phyloP scores from a whole-genome alignment of 305 asterid genomes.

The Fraxinus greggii region DNA sequence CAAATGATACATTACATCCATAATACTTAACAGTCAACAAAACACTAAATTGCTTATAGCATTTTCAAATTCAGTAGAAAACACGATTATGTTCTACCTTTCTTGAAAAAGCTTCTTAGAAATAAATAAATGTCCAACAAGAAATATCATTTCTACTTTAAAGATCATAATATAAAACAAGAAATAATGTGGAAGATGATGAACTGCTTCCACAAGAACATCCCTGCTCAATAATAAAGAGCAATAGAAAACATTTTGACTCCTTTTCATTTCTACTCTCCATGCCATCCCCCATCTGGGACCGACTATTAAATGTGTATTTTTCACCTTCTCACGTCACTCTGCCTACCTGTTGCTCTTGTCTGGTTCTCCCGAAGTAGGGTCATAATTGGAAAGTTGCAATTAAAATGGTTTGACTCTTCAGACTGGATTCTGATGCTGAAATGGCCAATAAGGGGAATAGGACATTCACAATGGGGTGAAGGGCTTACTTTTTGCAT shows the following conservation, averaged over 20 bases:
- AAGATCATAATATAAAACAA: not conserved
- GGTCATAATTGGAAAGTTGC: not conserved
- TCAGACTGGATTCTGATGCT: not conserved
- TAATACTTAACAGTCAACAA: not conserved
- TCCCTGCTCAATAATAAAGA: not conserved
- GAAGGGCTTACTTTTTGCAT: not conserved
- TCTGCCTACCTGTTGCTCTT: not conserved
- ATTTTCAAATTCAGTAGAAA: conserved; percentile 6
- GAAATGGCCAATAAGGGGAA: not conserved
- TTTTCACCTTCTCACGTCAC: not conserved
- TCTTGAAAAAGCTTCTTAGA: not conserved
- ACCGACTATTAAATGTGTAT: not conserved
- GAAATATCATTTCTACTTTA: not conserved
- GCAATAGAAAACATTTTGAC: not conserved
- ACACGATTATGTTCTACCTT: not conserved
- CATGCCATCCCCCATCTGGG: not conserved
- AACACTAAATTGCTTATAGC: conserved; percentile 3
- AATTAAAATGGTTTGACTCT: not conserved
- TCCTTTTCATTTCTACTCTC: not conserved
- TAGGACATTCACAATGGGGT: not conserved
- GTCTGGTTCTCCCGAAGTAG: not conserved
- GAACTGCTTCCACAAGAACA: not conserved
- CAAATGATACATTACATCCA: not conserved
- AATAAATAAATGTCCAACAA: not conserved
- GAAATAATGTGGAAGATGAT: not conserved